Evolutionary conservation across 768 basidiomycete genomes (phyloP).

Genomic region (Leccinum variicolor): DNA sequence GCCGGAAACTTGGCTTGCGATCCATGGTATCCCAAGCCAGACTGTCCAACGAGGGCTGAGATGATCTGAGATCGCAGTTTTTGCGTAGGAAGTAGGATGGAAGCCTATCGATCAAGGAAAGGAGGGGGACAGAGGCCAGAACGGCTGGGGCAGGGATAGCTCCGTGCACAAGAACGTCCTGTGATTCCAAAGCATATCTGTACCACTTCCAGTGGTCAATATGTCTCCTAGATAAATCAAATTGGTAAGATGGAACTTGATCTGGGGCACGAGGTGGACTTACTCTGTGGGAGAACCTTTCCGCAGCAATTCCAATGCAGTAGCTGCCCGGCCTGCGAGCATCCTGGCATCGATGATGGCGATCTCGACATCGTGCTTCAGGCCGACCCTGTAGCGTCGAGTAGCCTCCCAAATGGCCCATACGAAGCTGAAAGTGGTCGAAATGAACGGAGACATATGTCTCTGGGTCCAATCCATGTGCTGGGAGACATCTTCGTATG

Average conservation of each 20-base stretch:
- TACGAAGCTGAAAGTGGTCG: slow-evolving; percentile 75
- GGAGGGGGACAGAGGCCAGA: slow-evolving; percentile 65
- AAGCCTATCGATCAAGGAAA: slow-evolving; percentile 59
- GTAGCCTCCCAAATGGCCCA: slow-evolving; percentile 85
- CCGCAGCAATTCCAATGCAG: slow-evolving; percentile 61
- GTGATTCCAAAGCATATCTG: slow-evolving; percentile 70
- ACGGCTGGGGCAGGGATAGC: slow-evolving; percentile 65
- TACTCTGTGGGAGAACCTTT: slow-evolving; percentile 54
- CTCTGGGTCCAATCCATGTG: slow-evolving; percentile 83
- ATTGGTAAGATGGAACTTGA: background rate
- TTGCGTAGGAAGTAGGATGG: slow-evolving; percentile 64
- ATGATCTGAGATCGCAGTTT: slow-evolving; percentile 29
- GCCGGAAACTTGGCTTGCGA: slow-evolving; percentile 59
- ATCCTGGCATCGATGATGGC: slow-evolving; percentile 72
- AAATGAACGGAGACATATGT: slow-evolving; percentile 64
- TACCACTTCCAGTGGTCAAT: slow-evolving; percentile 74
- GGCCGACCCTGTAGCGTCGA: slow-evolving; percentile 63
- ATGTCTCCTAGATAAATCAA: slow-evolving; percentile 43
- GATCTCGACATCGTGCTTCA: slow-evolving; percentile 77
- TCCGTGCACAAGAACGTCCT: slow-evolving; percentile 70
- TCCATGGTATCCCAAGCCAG: slow-evolving; percentile 55
- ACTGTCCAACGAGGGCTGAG: slow-evolving; percentile 32
- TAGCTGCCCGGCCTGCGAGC: slow-evolving; percentile 54
- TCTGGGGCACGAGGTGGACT: slow-evolving; percentile 21
- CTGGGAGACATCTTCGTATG: slow-evolving; percentile 60